A percentile compares a stretch with the other conserved stretches of the same genome.
These are phyloP conservation scores for Rusavskia elegans DNA, from an alignment of 495 filamentous ascomycete genomes.

Conservation along the genomic window DNA sequence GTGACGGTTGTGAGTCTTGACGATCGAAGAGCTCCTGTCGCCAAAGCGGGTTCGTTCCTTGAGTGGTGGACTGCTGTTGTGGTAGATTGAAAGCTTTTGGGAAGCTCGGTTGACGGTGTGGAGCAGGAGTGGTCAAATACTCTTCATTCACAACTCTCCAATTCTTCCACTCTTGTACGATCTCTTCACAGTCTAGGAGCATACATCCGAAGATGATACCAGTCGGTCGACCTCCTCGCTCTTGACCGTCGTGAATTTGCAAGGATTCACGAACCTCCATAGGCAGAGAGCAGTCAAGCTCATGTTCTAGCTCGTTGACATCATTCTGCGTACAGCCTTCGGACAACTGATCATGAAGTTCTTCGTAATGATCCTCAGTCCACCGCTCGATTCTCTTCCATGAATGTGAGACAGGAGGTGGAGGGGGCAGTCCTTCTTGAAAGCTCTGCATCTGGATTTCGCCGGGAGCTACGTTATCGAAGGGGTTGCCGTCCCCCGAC, in stretches of 20 bases:
- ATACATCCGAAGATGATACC: constrained; percentile 88
- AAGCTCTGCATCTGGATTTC: constrained; percentile 98
- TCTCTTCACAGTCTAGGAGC: constrained; percentile 96
- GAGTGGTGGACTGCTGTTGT: constrained; percentile 34
- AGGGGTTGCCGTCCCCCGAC: constrained; percentile 41
- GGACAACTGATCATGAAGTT: constrained; percentile 82
- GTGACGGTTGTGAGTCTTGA: constrained; percentile 78
- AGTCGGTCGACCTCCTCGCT: constrained; percentile 79
- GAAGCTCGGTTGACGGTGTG: constrained; percentile 38
- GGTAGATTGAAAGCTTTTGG: constrained; percentile 54
- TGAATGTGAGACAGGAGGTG: constrained; percentile 73
- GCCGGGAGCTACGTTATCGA: constrained; percentile 49
- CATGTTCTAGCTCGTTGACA: constrained; percentile 91
- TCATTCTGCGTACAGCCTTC: constrained; percentile 88
- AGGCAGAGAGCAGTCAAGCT: constrained; percentile 85
- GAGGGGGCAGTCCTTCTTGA: constrained; percentile 74
- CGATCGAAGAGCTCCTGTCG: constrained; percentile 67
- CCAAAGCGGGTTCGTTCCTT: constrained; percentile 48
- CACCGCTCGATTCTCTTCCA: constrained; percentile 90
- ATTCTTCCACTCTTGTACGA: constrained; percentile 93
- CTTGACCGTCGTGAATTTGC: constrained; percentile 85
- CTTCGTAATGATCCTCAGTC: constrained; percentile 88
- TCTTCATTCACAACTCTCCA: constrained; percentile 89
- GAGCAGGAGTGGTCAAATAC: constrained; percentile 46
- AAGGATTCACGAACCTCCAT: constrained; percentile 88